A percentile compares a stretch with the other conserved stretches of the same genome.
Conservation (phyloP, 495 filamentous ascomycete genomes). For the Poronia punctata region DNA sequence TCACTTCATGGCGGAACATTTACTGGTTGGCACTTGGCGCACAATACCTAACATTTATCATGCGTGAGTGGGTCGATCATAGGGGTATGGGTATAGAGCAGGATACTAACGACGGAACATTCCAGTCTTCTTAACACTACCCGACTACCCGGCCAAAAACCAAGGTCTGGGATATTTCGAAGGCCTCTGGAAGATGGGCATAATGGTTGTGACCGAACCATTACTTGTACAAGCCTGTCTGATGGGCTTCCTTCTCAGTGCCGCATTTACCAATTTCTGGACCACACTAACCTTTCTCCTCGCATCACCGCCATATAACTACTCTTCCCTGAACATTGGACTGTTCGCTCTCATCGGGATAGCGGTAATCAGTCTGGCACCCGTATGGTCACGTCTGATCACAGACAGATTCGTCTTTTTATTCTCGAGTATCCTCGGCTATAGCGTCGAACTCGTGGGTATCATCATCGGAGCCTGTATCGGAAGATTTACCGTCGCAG, state of each 20-base stretch:
- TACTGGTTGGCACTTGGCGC: conserved; percentile 71
- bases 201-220: conserved; percentile 52
- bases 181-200: conserved; percentile 55
- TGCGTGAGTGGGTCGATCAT: no score
- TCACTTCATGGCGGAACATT: conserved; percentile 61
- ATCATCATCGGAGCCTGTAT: conserved; percentile 64
- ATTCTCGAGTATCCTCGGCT: conserved; percentile 58
- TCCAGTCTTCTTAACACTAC: conserved; percentile 59
- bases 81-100: no score
- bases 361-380: conserved; percentile 56
- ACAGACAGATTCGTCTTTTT: conserved; percentile 63
- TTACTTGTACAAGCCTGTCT: conserved; percentile 52
- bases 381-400: conserved; percentile 60
- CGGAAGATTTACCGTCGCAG: conserved; percentile 58
- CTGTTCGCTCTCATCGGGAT: conserved; percentile 76
- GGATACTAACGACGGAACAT: not conserved
- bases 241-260: conserved; percentile 26
- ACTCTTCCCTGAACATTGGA: conserved; percentile 59
- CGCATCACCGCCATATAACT: conserved; percentile 59
- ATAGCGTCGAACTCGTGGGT: conserved; percentile 51
- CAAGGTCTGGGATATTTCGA: conserved; percentile 57
- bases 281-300: conserved; percentile 74
- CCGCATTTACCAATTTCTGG: conserved; percentile 39
- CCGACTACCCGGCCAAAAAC: conserved; percentile 68
- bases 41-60: conserved; percentile 56